Evolutionary conservation across 2,329 filamentous ascomycete genomes (phyloP), one percentile per base, ranked within the genome.

Genomic region (Helminthosporium solani): DNA sequence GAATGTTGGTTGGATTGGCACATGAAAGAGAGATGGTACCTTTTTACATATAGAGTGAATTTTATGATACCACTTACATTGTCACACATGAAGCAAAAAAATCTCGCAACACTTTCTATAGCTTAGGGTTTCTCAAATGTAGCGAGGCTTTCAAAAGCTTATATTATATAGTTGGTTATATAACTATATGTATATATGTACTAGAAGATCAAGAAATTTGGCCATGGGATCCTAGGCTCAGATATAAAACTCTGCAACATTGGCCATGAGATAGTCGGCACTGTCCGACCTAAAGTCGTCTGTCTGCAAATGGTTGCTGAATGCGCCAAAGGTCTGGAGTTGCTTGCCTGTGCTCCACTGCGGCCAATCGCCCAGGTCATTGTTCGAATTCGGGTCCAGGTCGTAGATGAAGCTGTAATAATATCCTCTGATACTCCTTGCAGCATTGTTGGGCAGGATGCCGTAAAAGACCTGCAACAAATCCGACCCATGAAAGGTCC

Each of bases 401-500:
- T 83, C 81, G 64, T 88, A 79, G 6, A 90, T 59, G 61, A 92
- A 92, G 40, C 81, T 84, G 58, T 85, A 75, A 60, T 90, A 91
- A 67, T 90, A 91, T 1, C 78, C 79, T 46, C 84, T 79, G 35
- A 84, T 82, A 8, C 80, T 76, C 4, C 61, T 66, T 21, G 79
- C 79, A 2, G 84, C 84, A 46, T 84, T 80, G 62, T 87, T 83
- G 11, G 82, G 78, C 39, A 79, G 60, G 11, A 86, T 67, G 0
- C 85, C 85, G 47, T 80, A 84, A 52, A 89, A 89, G 0, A 87
- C 78, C 62, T 87, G 81, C 3, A 88, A 55, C 1, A 91, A 57
- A 55, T 91, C 88, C 1, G 78, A 82, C 12, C 70, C 85, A 65
- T 94, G 89, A 70, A 89, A 87, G 0, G 87, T 91, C 15, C 89